Base-by-base conservation (phyloP, 2,329 filamentous ascomycete genomes). In the Phoma herbarum region DNA sequence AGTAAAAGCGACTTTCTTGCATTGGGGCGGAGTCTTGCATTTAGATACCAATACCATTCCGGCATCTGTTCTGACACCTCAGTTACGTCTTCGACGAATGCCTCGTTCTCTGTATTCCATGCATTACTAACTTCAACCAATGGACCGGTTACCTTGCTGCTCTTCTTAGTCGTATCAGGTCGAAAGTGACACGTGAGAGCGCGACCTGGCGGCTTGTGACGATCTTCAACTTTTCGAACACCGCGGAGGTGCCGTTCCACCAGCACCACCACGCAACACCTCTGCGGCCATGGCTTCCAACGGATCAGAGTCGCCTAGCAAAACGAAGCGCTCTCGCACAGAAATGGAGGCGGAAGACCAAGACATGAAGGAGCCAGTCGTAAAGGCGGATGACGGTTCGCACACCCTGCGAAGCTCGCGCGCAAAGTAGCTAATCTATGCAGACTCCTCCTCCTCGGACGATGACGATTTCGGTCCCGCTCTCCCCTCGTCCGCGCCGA, bases 381-480 rank as follows among this genome's bases (percentile, higher is more conserved):
- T 52, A 22, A 64, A 57, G 59, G 48, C 57, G 14, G 44, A 64
- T 20, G 59, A 63, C 20, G 65, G 65, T 69, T 62, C 18, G 52
- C 31, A 49, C 12, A 29, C 31, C n/a, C 35, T 22, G 11, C 18
- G 10, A 43, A 53, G 45, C 47, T 45, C 48, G 41, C 55, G 53
- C 67, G 56, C 59, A 62, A 49, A 23, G 4, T 37, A 4, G 23
- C 67, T 69, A 42, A 69, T 57, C 43, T 26, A 31, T 12, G 37
- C 37, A 74, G 66, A 73, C 23, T 87, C 86, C 52, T 87, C 85
- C 70, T 96, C 92, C 33, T 94, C 91, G 3, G 73, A 74, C 56
- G 80, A 82, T 59, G 93, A 97, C 79, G 93, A 96, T 74, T 95
- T 97, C 81, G 95, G 95, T 42, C 95, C 95, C 26, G 90, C 94